Conservation (phyloP, 768 basidiomycete species). For the Agrocybe chaxingu region DNA sequence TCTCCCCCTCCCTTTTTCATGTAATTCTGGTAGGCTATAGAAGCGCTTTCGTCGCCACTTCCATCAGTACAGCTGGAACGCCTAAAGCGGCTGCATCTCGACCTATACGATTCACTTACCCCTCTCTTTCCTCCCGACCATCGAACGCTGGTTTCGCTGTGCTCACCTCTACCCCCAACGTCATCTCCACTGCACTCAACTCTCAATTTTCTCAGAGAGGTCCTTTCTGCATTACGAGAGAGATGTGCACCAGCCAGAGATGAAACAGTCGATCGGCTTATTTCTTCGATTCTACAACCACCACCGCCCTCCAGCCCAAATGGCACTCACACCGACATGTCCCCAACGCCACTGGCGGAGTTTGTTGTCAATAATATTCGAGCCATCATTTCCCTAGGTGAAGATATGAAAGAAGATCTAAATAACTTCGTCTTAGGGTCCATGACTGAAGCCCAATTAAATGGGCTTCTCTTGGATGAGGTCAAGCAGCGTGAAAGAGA, state of each 20-base stretch:
- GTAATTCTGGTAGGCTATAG: conserved; percentile 40
- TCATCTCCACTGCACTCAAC: conserved; percentile 63
- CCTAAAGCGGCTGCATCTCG: conserved; percentile 52
- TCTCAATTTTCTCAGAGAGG: conserved; percentile 50
- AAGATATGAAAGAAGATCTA: conserved; percentile 69
- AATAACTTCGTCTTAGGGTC: conserved; percentile 60
- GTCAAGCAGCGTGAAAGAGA: conserved; percentile 55
- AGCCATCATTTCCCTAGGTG: conserved; percentile 47
- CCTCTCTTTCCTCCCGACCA: conserved; percentile 60
- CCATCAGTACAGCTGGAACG: conserved; percentile 60
- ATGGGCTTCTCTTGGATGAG: conserved; percentile 43
- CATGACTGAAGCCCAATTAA: conserved; percentile 64
- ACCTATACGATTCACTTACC: conserved; percentile 45
- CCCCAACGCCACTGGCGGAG: conserved; percentile 34
- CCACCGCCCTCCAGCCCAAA: background rate
- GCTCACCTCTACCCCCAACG: conserved; percentile 63
- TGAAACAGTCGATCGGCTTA: conserved; percentile 42
- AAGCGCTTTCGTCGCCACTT: conserved; percentile 51
- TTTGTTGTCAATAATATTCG: conserved; percentile 46
- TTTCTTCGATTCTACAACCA: conserved; percentile 25
- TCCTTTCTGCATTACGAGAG: conserved; percentile 46
- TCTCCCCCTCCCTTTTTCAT: background rate
- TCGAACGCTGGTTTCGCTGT: conserved; percentile 45
- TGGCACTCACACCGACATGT: background rate
- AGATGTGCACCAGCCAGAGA: conserved; percentile 73